Conservation (phyloP, 495 filamentous ascomycete species). For the Hypomontagnella submonticulosa region DNA sequence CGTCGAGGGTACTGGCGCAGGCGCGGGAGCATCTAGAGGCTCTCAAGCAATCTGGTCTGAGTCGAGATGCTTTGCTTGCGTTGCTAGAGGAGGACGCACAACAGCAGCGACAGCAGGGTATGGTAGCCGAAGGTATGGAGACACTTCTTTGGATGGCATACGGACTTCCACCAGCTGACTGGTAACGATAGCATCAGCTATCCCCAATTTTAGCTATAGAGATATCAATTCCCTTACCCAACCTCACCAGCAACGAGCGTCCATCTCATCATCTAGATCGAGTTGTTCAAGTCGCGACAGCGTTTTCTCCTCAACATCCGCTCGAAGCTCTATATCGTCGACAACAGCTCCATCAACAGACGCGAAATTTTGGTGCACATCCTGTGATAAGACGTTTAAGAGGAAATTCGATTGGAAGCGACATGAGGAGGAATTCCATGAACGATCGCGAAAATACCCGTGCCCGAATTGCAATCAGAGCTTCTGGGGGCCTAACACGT, state of each 20-base stretch:
- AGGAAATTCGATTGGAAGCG: constrained; percentile 65
- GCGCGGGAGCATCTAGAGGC: constrained; percentile 48
- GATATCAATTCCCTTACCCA: constrained; percentile 43
- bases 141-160: background rate
- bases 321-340: constrained; percentile 54
- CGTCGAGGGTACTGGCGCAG: constrained; percentile 47
- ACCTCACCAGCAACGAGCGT: constrained; percentile 48
- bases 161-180: constrained; percentile 2
- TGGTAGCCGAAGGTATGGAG: constrained; percentile 43
- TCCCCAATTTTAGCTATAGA: constrained; percentile 45
- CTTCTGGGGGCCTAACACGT: constrained; percentile 62
- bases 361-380: constrained; percentile 62
- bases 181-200: constrained; percentile 25
- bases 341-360: constrained; percentile 38
- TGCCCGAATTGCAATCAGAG: constrained; percentile 61
- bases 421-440: constrained; percentile 65
- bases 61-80: constrained; percentile 43
- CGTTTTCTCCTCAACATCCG: constrained; percentile 50
- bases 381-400: constrained; percentile 62
- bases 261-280: constrained; percentile 58
- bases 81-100: constrained; percentile 43
- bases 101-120: constrained; percentile 26
- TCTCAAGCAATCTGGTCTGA: constrained; percentile 48
- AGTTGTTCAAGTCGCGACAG: constrained; percentile 52
- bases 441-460: constrained; percentile 62